Percentiles rank a stretch among this genome's conserved stretches.
phyloP scores from a whole-genome alignment of 345 rosid genomes.

The Erysimum cheiranthoides region DNA sequence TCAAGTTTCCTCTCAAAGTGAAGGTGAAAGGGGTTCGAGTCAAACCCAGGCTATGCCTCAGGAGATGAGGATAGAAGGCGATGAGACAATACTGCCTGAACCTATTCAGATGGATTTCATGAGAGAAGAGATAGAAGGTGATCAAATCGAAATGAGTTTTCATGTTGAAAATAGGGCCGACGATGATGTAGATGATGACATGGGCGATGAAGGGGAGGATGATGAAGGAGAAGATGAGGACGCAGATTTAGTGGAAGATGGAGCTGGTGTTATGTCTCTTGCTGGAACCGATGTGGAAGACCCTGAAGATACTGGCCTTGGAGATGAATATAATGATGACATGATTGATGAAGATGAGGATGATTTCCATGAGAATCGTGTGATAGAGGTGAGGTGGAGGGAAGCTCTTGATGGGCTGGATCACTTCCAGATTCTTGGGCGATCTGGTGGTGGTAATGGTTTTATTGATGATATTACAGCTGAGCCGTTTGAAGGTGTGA shows the following conservation, averaged over 20 bases:
- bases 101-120: slow-evolving; percentile 84
- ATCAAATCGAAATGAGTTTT: slow-evolving; percentile 86
- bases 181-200: slow-evolving; percentile 93
- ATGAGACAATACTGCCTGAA: slow-evolving; percentile 59
- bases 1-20: slow-evolving; percentile 57
- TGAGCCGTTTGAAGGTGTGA: slow-evolving; percentile 96
- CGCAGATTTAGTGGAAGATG: slow-evolving; percentile 91
- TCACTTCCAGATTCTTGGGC: slow-evolving; percentile 89
- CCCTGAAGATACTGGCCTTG: slow-evolving; percentile 88
- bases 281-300: slow-evolving; percentile 97
- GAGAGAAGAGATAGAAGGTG: slow-evolving; percentile 82
- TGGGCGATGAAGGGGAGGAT: slow-evolving; percentile 97
- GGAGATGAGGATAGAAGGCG: slow-evolving; percentile 77
- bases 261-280: slow-evolving; percentile 92
- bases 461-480: slow-evolving; percentile 91
- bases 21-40: slow-evolving; percentile 54
- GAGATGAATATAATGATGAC: slow-evolving; percentile 92
- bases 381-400: slow-evolving; percentile 95
- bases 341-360: slow-evolving; percentile 97
- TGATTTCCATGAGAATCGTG: slow-evolving; percentile 88
- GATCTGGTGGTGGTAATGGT: slow-evolving; percentile 72
- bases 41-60: slow-evolving; percentile 58
- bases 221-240: slow-evolving; percentile 95
- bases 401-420: slow-evolving; percentile 95
- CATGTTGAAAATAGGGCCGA: slow-evolving; percentile 80